Evolutionary conservation across 257 asterid species (phyloP), one percentile per base, ranked within the genome.

Genomic region (Solanum pennellii): DNA sequence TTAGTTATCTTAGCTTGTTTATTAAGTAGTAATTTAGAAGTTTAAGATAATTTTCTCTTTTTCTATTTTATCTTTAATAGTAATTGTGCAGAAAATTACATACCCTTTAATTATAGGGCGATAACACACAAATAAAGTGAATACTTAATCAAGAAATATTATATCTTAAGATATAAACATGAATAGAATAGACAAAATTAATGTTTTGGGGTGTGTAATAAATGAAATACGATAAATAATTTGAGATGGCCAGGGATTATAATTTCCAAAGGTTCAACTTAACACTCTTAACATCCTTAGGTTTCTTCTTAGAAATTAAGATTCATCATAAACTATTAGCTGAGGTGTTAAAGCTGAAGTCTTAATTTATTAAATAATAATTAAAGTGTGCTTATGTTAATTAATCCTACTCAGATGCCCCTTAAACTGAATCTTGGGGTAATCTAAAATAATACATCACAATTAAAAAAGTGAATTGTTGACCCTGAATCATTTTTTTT

Each of bases 371-470:
- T 56, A 18, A 18, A 56, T 77, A 18, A 56, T 77, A 44, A 44
- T 77, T 25, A 77, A 25, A 44, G 84, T 27, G 27, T 25, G 39
- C 39, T 12, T 44, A 25, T 77, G 84, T 25, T 42, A 27, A 75
- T 41, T 21, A 12, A 77, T 77, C 84, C 84, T 77, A 77, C 87
- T 93, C 68, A 87, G 92, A 74, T 92, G 95, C 93, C 98, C 90
- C 92, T 93, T 94, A 90, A 91, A 91, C 75, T 94, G 96, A 93
- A 93, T 94, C 97, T 94, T 91, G 94, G 92, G 95, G 87, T 92
- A 93, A 56, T 92, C 90, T 88, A 86, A 2, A 88, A 89, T 84
- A 90, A 86, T 85, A 88, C 15, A 79, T 25, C 56, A 79, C 27
- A 79, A 79, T 45, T 44, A 74, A 79, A 7, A 77, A 42, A 45